These are phyloP conservation scores for Coniferiporia weirii DNA, from an alignment of 1,284 basidiomycete species.

Conservation along the genomic window DNA sequence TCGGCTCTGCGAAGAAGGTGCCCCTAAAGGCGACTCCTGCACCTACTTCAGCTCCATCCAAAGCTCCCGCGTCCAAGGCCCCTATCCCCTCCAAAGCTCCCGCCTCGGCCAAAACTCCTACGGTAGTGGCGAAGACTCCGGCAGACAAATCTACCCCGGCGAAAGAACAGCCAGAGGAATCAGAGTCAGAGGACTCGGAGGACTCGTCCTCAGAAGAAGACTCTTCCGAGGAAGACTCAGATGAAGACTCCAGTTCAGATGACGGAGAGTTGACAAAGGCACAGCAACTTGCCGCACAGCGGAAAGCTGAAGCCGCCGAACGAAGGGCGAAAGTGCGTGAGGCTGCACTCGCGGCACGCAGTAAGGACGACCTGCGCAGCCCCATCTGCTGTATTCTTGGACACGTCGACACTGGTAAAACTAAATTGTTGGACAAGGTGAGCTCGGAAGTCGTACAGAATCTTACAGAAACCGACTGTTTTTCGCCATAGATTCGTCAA, in stretches of 20 bases:
- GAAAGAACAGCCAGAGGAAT: constrained; percentile 31
- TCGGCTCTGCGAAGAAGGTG: background rate
- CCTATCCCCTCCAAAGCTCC: constrained; percentile 1
- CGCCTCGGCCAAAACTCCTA: background rate
- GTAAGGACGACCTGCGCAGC: constrained; percentile 87
- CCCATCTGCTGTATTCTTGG: constrained; percentile 99
- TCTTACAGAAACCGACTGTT: background rate
- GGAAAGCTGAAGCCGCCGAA: constrained; percentile 81
- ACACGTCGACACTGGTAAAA: constrained; percentile 99
- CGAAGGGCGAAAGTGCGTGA: constrained; percentile 80
- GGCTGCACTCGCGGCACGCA: constrained; percentile 83
- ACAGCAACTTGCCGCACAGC: constrained; percentile 67
- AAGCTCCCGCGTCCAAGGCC: constrained; percentile 5
- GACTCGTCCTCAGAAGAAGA: constrained; percentile 36
- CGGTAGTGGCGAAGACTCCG: background rate
- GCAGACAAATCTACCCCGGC: constrained; percentile 26
- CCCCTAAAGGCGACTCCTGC: background rate
- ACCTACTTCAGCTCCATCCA: background rate
- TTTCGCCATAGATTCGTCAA: constrained; percentile 80
- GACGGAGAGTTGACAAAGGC: constrained; percentile 56
- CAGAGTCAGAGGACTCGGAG: constrained; percentile 33
- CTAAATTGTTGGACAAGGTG: constrained; percentile 98
- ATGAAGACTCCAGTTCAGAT: constrained; percentile 35
- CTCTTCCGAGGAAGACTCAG: constrained; percentile 39
- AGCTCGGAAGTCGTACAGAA: constrained; percentile 38